These are phyloP conservation scores for Diaporthe nobilis DNA, from an alignment of 2,329 filamentous ascomycete genomes.

Conservation along the genomic window DNA sequence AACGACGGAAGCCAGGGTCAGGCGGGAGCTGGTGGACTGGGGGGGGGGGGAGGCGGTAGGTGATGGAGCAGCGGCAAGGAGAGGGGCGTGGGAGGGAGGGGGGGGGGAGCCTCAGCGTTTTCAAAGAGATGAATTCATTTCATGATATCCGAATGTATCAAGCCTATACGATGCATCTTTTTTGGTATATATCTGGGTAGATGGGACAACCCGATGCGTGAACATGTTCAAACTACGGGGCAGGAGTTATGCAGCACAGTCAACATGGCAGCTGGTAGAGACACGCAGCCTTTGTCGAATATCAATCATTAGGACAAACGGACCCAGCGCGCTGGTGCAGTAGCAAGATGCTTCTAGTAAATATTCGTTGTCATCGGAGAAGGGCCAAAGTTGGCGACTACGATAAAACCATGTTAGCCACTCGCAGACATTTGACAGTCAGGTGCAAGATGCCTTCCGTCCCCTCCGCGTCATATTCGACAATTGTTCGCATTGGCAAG, in stretches of 20 bases:
- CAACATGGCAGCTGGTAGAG: not conserved
- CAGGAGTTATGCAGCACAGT: conserved; percentile 12
- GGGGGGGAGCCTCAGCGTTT: conserved; percentile 9
- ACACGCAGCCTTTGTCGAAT: not conserved
- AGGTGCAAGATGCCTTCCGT: not conserved
- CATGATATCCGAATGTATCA: conserved; percentile 41
- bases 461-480: not conserved
- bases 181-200: conserved; percentile 34
- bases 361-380: not conserved
- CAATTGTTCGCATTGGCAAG: not conserved
- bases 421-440: not conserved
- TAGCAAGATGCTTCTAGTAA: not conserved
- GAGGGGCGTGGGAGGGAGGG: not conserved
- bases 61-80: not conserved
- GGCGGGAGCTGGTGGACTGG: not conserved
- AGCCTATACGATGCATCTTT: conserved; percentile 30
- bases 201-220: conserved; percentile 19
- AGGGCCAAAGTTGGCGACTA: not conserved
- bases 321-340: not conserved
- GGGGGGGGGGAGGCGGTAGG: not conserved
- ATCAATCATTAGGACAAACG: not conserved
- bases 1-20: not conserved
- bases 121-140: conserved; percentile 34
- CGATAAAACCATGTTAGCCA: not conserved
- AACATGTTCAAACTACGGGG: conserved; percentile 11